phyloP scores from a whole-genome alignment of 2,329 filamentous ascomycete genomes.

The Xylariaceae sp. region DNA sequence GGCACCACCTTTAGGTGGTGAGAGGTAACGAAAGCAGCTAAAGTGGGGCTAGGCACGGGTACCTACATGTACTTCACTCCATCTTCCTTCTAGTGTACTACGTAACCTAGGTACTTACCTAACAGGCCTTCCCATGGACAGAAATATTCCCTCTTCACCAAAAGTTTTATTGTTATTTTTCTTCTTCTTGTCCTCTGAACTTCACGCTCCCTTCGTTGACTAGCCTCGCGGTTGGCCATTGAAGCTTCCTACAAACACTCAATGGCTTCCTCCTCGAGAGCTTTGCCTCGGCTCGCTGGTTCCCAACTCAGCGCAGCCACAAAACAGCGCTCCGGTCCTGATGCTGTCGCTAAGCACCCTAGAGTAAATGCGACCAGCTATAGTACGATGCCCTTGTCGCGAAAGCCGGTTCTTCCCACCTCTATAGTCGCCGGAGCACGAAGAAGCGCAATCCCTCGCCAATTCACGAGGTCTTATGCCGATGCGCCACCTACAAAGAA shows the following conservation, averaged over 20 bases:
- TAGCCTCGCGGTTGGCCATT: conserved; percentile 25
- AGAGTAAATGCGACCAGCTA: conserved; percentile 25
- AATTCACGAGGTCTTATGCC: conserved; percentile 53
- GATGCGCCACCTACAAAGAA: conserved; percentile 54
- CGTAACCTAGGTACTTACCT: no score
- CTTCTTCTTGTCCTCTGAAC: conserved; percentile 1
- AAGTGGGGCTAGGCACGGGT: no score
- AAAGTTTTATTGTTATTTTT: conserved; percentile 5
- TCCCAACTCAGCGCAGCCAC: conserved; percentile 23
- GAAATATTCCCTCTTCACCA: conserved; percentile 7
- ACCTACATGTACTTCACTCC: no score
- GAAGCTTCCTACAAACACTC: conserved; percentile 27
- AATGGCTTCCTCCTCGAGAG: conserved; percentile 52
- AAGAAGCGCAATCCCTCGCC: conserved; percentile 42
- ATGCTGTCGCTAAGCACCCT: conserved; percentile 36
- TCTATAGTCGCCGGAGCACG: conserved; percentile 41
- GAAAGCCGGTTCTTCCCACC: conserved; percentile 34
- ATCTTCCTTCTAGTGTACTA: no score
- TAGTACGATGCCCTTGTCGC: conserved; percentile 33
- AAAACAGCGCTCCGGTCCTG: conserved; percentile 33
- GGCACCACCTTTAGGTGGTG: no score
- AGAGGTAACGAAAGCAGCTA: no score
- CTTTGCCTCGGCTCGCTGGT: conserved; percentile 41
- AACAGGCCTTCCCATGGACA: neutral
- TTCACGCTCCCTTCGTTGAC: conserved; percentile 9